Conservation (phyloP, 2,329 filamentous ascomycete genomes). For the Arthrinium phaeospermum region DNA sequence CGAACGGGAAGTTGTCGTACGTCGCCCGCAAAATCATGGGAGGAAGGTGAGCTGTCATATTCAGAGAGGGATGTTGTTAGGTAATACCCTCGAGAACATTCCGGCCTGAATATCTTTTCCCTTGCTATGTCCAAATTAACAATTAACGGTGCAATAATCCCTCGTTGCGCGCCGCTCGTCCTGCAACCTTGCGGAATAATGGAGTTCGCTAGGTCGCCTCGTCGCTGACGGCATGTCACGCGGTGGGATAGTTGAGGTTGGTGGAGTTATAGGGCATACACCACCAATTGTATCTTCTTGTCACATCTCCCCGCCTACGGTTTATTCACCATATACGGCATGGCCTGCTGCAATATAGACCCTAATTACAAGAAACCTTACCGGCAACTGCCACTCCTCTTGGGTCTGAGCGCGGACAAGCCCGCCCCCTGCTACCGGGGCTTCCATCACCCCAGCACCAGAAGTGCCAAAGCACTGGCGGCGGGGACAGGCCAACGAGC, state of each 20-base stretch:
- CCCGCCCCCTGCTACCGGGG: background rate
- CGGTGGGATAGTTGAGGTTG: background rate
- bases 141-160: background rate
- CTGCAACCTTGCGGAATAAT: background rate
- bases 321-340: background rate
- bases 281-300: background rate
- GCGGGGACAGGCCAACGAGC: background rate
- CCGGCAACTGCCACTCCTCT: background rate
- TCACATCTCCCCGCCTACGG: background rate
- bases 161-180: background rate
- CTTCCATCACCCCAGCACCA: background rate
- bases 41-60: background rate
- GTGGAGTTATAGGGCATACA: background rate
- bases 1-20: background rate
- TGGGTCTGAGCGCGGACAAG: background rate
- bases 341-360: background rate
- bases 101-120: background rate
- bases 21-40: background rate
- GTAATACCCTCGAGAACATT: background rate
- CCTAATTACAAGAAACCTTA: background rate
- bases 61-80: background rate
- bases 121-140: background rate
- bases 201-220: background rate
- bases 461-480: background rate
- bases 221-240: background rate